Conservation (phyloP, 176 grass and related monocot species). For the Alopecurus myosuroides region DNA sequence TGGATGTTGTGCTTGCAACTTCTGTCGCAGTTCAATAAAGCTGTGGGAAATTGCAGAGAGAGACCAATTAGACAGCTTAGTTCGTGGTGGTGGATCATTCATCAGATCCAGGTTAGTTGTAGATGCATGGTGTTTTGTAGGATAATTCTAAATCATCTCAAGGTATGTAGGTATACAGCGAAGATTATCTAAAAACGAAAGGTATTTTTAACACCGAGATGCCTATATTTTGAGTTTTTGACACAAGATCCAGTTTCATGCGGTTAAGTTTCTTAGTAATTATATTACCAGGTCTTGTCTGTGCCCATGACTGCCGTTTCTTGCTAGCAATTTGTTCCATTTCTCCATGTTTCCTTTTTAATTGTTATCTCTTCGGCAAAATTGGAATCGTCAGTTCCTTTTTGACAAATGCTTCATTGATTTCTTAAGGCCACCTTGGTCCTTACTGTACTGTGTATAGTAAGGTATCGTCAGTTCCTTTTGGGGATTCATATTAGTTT, state of each 20-base stretch:
- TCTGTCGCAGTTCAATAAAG: slow-evolving; percentile 89
- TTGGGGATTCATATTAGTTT: background rate
- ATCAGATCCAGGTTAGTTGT: background rate
- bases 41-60: slow-evolving; percentile 89
- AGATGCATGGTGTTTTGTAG: background rate
- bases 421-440: background rate
- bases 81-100: background rate
- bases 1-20: slow-evolving; percentile 16
- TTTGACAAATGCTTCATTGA: background rate
- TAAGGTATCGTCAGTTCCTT: background rate
- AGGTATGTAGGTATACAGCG: background rate
- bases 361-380: background rate
- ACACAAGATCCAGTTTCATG: background rate
- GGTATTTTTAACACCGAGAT: background rate
- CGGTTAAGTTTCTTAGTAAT: background rate
- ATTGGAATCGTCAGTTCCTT: background rate
- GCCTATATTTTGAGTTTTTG: background rate
- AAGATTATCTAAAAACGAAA: background rate
- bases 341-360: background rate
- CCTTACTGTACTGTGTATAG: background rate
- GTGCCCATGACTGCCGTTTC: background rate
- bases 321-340: background rate
- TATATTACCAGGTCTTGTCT: background rate
- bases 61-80: slow-evolving; percentile 29
- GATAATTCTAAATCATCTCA: background rate